Evolutionary conservation across 2,329 filamentous ascomycete species (phyloP).

Genomic region (Trichoderma pleuroti): DNA sequence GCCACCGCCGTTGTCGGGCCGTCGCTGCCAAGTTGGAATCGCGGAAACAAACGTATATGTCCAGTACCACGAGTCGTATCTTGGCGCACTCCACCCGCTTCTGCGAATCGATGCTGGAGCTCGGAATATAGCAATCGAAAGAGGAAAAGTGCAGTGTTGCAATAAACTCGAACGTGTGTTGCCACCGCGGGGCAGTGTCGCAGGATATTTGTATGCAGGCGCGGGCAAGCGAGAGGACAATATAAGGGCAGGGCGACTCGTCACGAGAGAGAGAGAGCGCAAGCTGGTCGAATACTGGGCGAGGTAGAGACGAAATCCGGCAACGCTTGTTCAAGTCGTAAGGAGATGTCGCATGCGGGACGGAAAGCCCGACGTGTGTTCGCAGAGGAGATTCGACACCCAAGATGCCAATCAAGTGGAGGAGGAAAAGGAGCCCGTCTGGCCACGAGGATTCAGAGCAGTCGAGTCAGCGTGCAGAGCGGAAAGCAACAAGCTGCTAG

Average conservation of each 20-base stretch:
- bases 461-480: slow-evolving; percentile 14
- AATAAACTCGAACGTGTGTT: not conserved
- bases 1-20: not conserved
- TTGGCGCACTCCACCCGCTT: not conserved
- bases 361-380: not conserved
- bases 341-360: slow-evolving; percentile 3
- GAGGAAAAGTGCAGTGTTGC: not conserved
- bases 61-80: not conserved
- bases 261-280: not conserved
- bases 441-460: not conserved
- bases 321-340: slow-evolving; percentile 7
- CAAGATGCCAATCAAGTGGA: not conserved
- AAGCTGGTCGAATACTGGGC: not conserved
- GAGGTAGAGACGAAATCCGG: slow-evolving; percentile 6
- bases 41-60: not conserved
- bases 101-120: not conserved
- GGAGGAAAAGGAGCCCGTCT: slow-evolving; percentile 8
- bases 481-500: slow-evolving; percentile 1
- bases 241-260: not conserved
- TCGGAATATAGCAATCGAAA: not conserved
- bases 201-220: slow-evolving; percentile 10
- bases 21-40: slow-evolving; percentile 4
- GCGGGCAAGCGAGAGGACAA: not conserved
- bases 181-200: slow-evolving; percentile 8
- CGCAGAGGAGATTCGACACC: not conserved